These are phyloP conservation scores for Cyclocybe aegerita DNA, from an alignment of 768 basidiomycete genomes.

Conservation along the genomic window DNA sequence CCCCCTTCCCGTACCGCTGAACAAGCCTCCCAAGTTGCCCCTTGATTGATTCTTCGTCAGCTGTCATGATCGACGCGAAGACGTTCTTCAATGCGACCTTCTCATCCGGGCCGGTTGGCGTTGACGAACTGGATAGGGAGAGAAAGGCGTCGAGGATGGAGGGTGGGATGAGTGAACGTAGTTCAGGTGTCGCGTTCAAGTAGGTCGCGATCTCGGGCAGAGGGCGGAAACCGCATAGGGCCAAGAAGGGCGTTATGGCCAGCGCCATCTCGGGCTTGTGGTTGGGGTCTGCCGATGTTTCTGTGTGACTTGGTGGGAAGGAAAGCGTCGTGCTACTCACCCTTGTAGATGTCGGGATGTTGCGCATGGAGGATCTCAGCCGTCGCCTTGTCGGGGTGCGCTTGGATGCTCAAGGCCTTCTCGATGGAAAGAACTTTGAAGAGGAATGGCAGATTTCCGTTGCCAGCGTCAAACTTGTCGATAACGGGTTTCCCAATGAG, in stretches of 20 bases:
- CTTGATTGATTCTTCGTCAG: slow-evolving; percentile 52
- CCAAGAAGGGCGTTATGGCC: slow-evolving; percentile 87
- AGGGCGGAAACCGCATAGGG: slow-evolving; percentile 92
- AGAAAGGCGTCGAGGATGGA: slow-evolving; percentile 53
- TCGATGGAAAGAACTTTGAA: slow-evolving; percentile 91
- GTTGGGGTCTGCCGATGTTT: slow-evolving; percentile 66
- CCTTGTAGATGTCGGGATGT: slow-evolving; percentile 88
- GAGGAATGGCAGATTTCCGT: slow-evolving; percentile 83
- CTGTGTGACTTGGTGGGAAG: neutral
- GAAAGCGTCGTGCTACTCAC: slow-evolving; percentile 37
- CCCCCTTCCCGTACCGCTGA: slow-evolving; percentile 54
- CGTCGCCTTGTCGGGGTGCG: slow-evolving; percentile 85
- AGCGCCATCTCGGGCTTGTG: slow-evolving; percentile 99
- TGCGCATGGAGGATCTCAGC: slow-evolving; percentile 67
- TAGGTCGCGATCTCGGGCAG: slow-evolving; percentile 66
- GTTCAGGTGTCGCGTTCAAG: slow-evolving; percentile 72
- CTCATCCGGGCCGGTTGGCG: slow-evolving; percentile 42
- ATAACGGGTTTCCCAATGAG: slow-evolving; percentile 66
- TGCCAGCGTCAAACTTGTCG: slow-evolving; percentile 48
- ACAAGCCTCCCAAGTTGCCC: slow-evolving; percentile 58
- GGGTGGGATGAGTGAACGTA: slow-evolving; percentile 67
- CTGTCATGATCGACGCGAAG: slow-evolving; percentile 84
- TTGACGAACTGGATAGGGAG: slow-evolving; percentile 38
- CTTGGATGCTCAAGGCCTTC: slow-evolving; percentile 89
- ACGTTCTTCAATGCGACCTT: slow-evolving; percentile 70